These are phyloP conservation scores for Speleostelium caveatum DNA, from an alignment of 78 protist species.

Conservation along the genomic window DNA sequence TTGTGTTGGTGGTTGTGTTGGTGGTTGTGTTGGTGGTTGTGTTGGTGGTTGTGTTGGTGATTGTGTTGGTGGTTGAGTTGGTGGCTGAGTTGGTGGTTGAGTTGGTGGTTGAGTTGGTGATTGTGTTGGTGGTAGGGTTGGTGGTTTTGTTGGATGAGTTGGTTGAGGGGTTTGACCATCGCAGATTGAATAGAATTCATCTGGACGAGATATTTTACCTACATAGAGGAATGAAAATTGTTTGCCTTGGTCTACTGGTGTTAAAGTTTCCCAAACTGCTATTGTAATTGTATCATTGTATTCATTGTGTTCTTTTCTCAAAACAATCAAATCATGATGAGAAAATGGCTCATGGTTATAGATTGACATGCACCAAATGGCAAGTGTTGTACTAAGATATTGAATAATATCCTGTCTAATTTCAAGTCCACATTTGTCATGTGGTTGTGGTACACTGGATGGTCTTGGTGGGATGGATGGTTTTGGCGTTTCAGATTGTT, in stretches of 20 bases:
- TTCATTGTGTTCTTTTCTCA: conserved; percentile 21
- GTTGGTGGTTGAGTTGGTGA: no score
- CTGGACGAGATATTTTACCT: background rate
- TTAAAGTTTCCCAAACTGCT: conserved; percentile 11
- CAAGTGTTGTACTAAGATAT: background rate
- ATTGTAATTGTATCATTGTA: background rate
- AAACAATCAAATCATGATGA: background rate
- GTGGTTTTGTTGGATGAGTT: no score
- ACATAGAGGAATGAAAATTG: conserved; percentile 10
- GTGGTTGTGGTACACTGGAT: background rate
- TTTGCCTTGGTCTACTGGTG: conserved; percentile 6
- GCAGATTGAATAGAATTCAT: conserved; percentile 4
- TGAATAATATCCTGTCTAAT: background rate
- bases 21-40: background rate
- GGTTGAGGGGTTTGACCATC: no score
- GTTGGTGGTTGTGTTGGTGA: background rate
- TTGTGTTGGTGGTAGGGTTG: conserved; percentile 12
- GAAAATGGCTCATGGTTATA: background rate
- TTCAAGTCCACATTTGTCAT: conserved; percentile 30
- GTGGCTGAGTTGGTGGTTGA: no score
- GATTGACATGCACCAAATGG: conserved; percentile 8
- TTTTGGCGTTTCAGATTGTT: no score
- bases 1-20: background rate
- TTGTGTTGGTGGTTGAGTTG: no score
- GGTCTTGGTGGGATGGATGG: background rate